Evolutionary conservation across 2,329 filamentous ascomycete species (phyloP), one percentile per base, ranked within the genome.

Genomic region (Epicoccum nigrum): DNA sequence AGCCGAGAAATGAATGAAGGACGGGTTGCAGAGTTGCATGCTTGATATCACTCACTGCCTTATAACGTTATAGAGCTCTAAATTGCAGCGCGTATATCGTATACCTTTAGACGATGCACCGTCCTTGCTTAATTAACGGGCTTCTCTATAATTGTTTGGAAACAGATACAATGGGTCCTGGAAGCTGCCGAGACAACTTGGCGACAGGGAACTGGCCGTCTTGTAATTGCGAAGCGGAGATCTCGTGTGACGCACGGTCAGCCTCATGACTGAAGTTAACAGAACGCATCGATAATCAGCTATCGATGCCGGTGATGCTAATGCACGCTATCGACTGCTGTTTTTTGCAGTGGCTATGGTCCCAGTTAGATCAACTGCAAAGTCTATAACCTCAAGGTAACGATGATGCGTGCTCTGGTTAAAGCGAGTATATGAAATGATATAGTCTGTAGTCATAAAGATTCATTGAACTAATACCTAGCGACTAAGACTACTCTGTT

Each of bases 61-160:
- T 28, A 25, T 17, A 6, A n/a, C 27, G 40, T 51, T 41, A 40
- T 45, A 51, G 34, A 40, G 15, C 1, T 8, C 25, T 16, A 21
- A 2, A 23, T 15, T n/a, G 27, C 11, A 12, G 20, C 13, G 19
- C 25, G 4, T 21, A 20, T 27, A 23, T 32, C 46, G 39, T 38
- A 38, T 43, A 16, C 17, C 11, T 31, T 49, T 8, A 15, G 2
- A 31, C 15, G 13, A 38, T n/a, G 9, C 17, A 11, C 12, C 33
- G 15, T 25, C 50, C 38, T 51, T 30, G 42, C 51, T 51, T 39
- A 44, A 47, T 44, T 19, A n/a, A 48, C n/a, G 15, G 31, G 28
- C 12, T 32, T 45, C 16, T 38, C 33, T 47, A 17, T 17, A 5
- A 16, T 16, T 39, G 43, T 56, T 56, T 56, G 38, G 46, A 50